Evolutionary conservation across 1,139 yeast genomes (phyloP).

Genomic region (Zygoascus sp.): DNA sequence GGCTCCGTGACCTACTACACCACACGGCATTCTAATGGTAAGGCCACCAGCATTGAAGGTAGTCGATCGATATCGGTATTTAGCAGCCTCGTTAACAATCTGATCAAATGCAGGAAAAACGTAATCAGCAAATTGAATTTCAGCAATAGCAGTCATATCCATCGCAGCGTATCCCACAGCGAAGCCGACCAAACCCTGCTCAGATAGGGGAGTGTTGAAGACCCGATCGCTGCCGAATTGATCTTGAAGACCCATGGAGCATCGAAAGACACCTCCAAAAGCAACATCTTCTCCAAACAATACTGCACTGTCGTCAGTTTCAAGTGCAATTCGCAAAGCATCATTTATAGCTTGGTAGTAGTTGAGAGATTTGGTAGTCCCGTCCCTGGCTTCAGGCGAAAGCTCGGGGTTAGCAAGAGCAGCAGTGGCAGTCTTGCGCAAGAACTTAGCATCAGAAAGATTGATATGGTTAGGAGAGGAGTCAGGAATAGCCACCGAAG

Average conservation of each 20-base stretch:
- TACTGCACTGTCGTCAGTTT: constrained; percentile 35
- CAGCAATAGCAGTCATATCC: constrained; percentile 38
- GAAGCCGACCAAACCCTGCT: constrained; percentile 37
- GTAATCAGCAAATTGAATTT: constrained; percentile 38
- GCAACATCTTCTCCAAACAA: constrained; percentile 38
- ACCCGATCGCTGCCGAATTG: constrained; percentile 36
- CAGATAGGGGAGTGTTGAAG: constrained; percentile 37
- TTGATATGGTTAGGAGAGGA: constrained; percentile 24
- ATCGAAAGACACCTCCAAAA: constrained; percentile 39
- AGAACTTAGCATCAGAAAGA: constrained; percentile 29
- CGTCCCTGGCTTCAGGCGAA: constrained; percentile 18
- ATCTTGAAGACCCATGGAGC: constrained; percentile 38
- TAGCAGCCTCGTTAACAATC: constrained; percentile 38
- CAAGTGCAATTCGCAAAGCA: constrained; percentile 34
- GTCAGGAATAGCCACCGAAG: constrained; percentile 18
- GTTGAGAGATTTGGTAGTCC: constrained; percentile 30
- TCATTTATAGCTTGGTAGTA: constrained; percentile 35
- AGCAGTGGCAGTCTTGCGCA: constrained; percentile 22
- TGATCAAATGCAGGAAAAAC: constrained; percentile 40
- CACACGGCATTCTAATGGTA: constrained; percentile 38
- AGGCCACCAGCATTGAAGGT: constrained; percentile 33
- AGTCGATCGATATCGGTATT: constrained; percentile 33
- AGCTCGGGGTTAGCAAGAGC: constrained; percentile 25
- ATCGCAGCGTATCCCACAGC: constrained; percentile 37
- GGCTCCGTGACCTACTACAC: constrained; percentile 38